phyloP scores from a whole-genome alignment of 305 asterid species.

The Coffea humblotiana region DNA sequence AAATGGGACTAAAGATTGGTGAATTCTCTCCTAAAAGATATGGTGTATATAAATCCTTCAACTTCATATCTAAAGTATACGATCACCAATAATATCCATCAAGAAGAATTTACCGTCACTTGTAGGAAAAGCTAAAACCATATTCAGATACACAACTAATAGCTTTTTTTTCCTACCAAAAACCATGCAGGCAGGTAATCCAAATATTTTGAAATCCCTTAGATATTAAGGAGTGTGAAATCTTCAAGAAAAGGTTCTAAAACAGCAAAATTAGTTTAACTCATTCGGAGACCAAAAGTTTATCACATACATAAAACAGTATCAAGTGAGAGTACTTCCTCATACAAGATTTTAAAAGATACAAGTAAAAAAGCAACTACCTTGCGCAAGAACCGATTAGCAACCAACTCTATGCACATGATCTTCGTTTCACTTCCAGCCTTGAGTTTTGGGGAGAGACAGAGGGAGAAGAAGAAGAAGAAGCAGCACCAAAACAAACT shows the following conservation, averaged over 20 bases:
- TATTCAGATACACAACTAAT: not conserved
- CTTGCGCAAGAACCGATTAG: slow-evolving; percentile 93
- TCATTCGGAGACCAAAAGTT: not conserved
- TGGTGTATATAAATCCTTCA: not conserved
- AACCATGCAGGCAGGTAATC: not conserved
- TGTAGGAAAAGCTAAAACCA: not conserved
- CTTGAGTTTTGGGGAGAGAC: slow-evolving; percentile 32
- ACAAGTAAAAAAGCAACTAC: slow-evolving; percentile 37
- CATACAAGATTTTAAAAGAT: not conserved
- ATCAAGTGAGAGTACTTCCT: not conserved
- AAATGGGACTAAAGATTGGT: not conserved
- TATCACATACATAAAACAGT: not conserved
- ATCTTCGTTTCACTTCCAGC: slow-evolving; percentile 48
- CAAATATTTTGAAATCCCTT: not conserved
- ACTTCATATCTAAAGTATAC: not conserved
- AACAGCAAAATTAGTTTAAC: not conserved
- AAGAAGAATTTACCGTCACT: not conserved
- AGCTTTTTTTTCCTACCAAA: not conserved
- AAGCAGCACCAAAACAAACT: not conserved
- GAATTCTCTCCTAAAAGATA: not conserved
- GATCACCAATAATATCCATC: not conserved
- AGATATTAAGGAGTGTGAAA: not conserved
- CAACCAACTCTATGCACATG: slow-evolving; percentile 94
- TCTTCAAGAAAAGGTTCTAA: not conserved
- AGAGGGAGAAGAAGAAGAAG: not conserved